Base-by-base conservation (phyloP, 192 early-diverging fungal genomes). In the Gigaspora rosea region DNA sequence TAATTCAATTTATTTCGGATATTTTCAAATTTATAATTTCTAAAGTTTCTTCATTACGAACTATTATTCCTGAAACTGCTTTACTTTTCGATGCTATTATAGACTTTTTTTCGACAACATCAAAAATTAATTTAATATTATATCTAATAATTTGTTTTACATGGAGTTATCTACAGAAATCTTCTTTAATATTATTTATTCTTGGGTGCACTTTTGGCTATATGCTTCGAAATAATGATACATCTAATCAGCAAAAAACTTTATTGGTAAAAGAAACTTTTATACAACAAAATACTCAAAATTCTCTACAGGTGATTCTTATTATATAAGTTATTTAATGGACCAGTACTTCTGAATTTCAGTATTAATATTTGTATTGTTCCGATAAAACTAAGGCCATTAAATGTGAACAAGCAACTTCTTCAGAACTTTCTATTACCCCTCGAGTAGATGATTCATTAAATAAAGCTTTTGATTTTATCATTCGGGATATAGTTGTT, bases 161-260 rank as follows among this genome's bases (percentile, higher is more conserved):
- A 33, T 71, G 69, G 69, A 71, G 69, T 54, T 71, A 71, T 71
- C 20, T 71, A 18, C 49, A 54, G 20, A 71, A 49, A 54, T 71
- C 69, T 1, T 27, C 47, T 49, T 71, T 71, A 51, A 20, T 71
- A 8, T 35, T 71, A 12, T 13, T 71, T 33, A 18, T 10, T 3
- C 20, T 71, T 27, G 69, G 69, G 0, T 48, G 47, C 20, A 48
- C 32, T 22, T 51, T 71, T 52, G 69, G 69, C 10, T 51, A 71
- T 54, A 10, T 51, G 3, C 22, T 71, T 49, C 20, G 49, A 18
- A 18, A 4, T 15, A 51, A 51, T 32, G 22, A 18, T 16, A 18
- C n/a, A 22, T 27, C 69, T 22, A 52, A 13, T 32, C 32, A 71
- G 13, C 16, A 71, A 15, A 51, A 51, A 32, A 27, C 51, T 15